phyloP scores from a whole-genome alignment of 345 rosid genomes.

The Acer yangbiense region DNA sequence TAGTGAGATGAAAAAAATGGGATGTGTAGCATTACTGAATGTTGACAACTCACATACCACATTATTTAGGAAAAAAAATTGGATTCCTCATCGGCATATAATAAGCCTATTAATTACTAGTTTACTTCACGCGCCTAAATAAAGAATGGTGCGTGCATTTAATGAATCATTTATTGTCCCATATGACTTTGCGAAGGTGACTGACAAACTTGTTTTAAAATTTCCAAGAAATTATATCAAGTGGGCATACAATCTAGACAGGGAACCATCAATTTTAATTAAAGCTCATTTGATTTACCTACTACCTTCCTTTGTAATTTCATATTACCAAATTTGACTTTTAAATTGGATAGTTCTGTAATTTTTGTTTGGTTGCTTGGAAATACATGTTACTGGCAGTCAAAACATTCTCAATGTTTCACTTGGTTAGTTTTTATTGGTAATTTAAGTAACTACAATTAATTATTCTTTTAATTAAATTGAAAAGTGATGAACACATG shows the following conservation, averaged over 20 bases:
- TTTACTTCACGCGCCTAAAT: not conserved
- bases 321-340: not conserved
- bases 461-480: not conserved
- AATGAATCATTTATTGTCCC: conserved; percentile 20
- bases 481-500: not conserved
- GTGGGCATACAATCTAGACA: not conserved
- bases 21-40: too few species aligned
- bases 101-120: too few species aligned
- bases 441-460: not conserved
- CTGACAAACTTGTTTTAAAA: conserved; percentile 17
- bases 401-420: not conserved
- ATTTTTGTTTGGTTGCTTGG: not conserved
- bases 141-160: conserved; percentile 5
- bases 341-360: not conserved
- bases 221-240: conserved; percentile 1
- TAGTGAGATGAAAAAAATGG: too few species aligned
- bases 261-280: not conserved
- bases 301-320: not conserved
- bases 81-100: too few species aligned
- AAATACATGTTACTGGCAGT: not conserved
- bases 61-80: too few species aligned
- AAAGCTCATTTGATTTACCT: conserved; percentile 3
- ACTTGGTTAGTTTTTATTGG: not conserved
- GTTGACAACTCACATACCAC: too few species aligned
- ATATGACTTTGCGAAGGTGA: conserved; percentile 27